Percentiles rank a stretch among this genome's conserved stretches.
phyloP scores from a whole-genome alignment of 1,284 basidiomycete genomes.

The Leccinum subrobustum region DNA sequence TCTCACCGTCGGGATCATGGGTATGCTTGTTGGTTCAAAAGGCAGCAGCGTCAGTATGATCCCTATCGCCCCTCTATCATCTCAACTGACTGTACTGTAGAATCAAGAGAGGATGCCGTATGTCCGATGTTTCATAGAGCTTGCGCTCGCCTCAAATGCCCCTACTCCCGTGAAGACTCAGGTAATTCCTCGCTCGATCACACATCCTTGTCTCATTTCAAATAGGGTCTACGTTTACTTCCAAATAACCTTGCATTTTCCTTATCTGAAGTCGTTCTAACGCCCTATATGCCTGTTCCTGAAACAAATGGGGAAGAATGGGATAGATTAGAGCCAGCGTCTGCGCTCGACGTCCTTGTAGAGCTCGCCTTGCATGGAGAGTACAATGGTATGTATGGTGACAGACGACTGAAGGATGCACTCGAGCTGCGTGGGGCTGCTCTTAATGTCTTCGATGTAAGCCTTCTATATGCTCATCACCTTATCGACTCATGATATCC shows the following conservation, averaged over 20 bases:
- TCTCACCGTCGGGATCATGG: slow-evolving; percentile 77
- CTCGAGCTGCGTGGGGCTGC: slow-evolving; percentile 67
- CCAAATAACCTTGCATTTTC: slow-evolving; percentile 62
- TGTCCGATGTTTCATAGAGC: slow-evolving; percentile 83
- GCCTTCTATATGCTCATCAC: neutral
- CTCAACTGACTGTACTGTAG: slow-evolving; percentile 33
- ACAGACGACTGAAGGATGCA: slow-evolving; percentile 53
- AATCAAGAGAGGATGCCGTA: slow-evolving; percentile 63
- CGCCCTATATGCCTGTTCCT: slow-evolving; percentile 80
- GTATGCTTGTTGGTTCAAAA: slow-evolving; percentile 73
- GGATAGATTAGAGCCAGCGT: slow-evolving; percentile 74
- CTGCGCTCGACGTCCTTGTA: slow-evolving; percentile 73
- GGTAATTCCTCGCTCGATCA: slow-evolving; percentile 38
- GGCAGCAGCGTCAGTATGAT: slow-evolving; percentile 53
- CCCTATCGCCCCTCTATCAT: neutral
- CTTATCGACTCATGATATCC: neutral
- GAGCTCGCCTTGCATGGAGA: slow-evolving; percentile 77
- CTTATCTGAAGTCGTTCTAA: slow-evolving; percentile 60
- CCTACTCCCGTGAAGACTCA: slow-evolving; percentile 86
- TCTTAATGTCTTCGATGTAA: slow-evolving; percentile 70
- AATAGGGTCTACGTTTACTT: slow-evolving; percentile 63
- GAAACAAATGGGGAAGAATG: slow-evolving; percentile 86
- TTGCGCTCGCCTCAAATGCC: slow-evolving; percentile 89
- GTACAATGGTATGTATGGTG: slow-evolving; percentile 65
- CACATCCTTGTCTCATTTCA: slow-evolving; percentile 17